A percentile compares a stretch with the other conserved stretches of the same genome.
phyloP scores from a whole-genome alignment of 768 basidiomycete genomes.

The Leccinum longicurvipes region DNA sequence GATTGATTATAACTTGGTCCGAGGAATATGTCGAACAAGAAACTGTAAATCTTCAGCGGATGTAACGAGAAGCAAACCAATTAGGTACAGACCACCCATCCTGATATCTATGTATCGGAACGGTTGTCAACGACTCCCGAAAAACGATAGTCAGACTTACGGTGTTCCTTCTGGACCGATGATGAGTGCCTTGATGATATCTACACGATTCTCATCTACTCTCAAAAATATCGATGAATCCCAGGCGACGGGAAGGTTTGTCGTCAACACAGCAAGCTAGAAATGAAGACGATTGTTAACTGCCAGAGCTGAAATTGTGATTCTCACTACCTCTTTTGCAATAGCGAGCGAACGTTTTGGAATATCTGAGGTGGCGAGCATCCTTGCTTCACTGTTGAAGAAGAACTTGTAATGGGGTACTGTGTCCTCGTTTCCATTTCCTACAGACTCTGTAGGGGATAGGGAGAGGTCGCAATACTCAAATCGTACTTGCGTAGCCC shows the following conservation, averaged over 20 bases:
- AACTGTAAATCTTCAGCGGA: constrained; percentile 35
- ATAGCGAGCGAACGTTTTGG: constrained; percentile 92
- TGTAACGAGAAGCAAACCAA: background rate
- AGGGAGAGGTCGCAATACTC: constrained; percentile 88
- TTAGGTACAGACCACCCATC: constrained; percentile 74
- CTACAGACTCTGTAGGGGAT: constrained; percentile 28
- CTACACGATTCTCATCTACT: constrained; percentile 89
- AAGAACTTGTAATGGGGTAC: constrained; percentile 78
- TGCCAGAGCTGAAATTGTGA: background rate
- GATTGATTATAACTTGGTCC: constrained; percentile 84
- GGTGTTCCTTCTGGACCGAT: constrained; percentile 94
- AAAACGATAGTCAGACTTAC: constrained; percentile 42
- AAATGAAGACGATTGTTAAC: constrained; percentile 12
- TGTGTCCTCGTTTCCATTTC: constrained; percentile 45
- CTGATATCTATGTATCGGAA: constrained; percentile 55
- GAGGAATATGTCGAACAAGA: constrained; percentile 90
- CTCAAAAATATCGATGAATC: constrained; percentile 90
- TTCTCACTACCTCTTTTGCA: constrained; percentile 78
- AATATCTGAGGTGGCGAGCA: constrained; percentile 80
- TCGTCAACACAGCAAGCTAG: constrained; percentile 89
- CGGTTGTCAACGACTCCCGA: constrained; percentile 1
- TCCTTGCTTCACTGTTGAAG: constrained; percentile 79
- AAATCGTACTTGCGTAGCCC: constrained; percentile 80
- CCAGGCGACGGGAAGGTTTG: constrained; percentile 93
- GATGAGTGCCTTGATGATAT: constrained; percentile 88